These are phyloP conservation scores for Fragaria ananassa DNA, from an alignment of 306 rosid genomes.

Conservation along the genomic window DNA sequence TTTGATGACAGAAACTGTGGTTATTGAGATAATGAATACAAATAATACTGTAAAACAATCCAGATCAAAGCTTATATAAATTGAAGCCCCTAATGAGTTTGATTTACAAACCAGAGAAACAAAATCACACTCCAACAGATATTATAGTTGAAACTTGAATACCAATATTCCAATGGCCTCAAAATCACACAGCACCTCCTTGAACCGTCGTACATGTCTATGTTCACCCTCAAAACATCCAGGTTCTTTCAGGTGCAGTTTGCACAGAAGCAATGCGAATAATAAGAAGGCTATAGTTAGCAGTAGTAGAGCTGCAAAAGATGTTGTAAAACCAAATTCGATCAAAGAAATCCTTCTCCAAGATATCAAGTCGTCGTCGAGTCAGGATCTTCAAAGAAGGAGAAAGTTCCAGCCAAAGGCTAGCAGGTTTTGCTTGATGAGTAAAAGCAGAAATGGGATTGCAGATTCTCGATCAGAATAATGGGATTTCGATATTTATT, in stretches of 20 bases:
- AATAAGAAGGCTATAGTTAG: not conserved
- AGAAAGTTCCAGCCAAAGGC: constrained; percentile 52
- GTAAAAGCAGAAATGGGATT: constrained; percentile 3
- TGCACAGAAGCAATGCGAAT: constrained; percentile 39
- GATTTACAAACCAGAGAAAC: not conserved
- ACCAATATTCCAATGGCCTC: constrained; percentile 37
- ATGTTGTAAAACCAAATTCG: constrained; percentile 18
- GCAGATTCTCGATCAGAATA: too few species aligned
- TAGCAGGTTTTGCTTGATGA: constrained; percentile 41
- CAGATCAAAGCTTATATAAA: constrained; percentile 16
- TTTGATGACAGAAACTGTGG: not conserved
- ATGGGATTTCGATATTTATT: too few species aligned
- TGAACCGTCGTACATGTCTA: constrained; percentile 42
- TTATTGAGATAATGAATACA: constrained; percentile 4
- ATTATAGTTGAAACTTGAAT: not conserved
- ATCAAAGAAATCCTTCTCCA: constrained; percentile 45
- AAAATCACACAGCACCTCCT: constrained; percentile 6
- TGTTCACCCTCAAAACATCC: constrained; percentile 67
- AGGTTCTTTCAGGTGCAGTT: constrained; percentile 65
- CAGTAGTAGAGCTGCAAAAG: constrained; percentile 1
- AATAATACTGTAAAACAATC: not conserved
- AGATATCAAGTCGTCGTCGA: constrained; percentile 43
- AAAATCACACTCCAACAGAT: not conserved
- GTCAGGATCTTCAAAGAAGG: constrained; percentile 44
- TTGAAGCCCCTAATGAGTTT: constrained; percentile 2